These are phyloP conservation scores for Phytophthora sp. DNA, from an alignment of 352 stramenopile species.

Conservation along the genomic window DNA sequence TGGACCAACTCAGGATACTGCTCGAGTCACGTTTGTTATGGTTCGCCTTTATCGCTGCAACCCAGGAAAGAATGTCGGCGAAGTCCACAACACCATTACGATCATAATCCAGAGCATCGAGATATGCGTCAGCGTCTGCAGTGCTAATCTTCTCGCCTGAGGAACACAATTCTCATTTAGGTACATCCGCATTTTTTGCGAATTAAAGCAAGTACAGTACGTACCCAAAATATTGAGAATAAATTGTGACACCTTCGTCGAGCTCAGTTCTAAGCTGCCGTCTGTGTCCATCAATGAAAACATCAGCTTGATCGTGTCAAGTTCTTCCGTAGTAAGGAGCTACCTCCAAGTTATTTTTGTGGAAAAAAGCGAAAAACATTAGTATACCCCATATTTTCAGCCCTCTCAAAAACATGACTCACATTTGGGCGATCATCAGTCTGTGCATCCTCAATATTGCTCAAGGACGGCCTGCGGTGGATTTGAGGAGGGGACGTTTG, in stretches of 20 bases:
- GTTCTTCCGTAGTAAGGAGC: slow-evolving; percentile 62
- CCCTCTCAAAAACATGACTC: slow-evolving; percentile 4
- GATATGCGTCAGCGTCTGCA: slow-evolving; percentile 58
- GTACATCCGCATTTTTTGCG: too few relatives aligned
- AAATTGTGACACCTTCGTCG: slow-evolving; percentile 64
- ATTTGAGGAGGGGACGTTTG: slow-evolving; percentile 20
- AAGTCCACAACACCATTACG: slow-evolving; percentile 79
- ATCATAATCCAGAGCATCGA: slow-evolving; percentile 79
- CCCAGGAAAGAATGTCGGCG: slow-evolving; percentile 77
- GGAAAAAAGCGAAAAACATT: background rate
- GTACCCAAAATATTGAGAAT: slow-evolving; percentile 79
- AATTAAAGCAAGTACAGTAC: too few relatives aligned
- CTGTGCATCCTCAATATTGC: slow-evolving; percentile 12
- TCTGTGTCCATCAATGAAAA: slow-evolving; percentile 86
- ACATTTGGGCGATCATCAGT: slow-evolving; percentile 45
- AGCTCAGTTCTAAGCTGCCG: slow-evolving; percentile 66
- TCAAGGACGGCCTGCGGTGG: slow-evolving; percentile 25
- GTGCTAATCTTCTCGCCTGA: slow-evolving; percentile 67
- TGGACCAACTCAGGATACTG: slow-evolving; percentile 23
- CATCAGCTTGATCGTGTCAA: slow-evolving; percentile 82
- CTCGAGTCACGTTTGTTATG: slow-evolving; percentile 41
- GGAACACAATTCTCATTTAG: background rate
- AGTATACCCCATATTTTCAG: slow-evolving; percentile 3
- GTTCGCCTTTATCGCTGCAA: slow-evolving; percentile 73
- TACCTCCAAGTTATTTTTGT: too few relatives aligned